Conservation (phyloP, 1,139 yeast species). For the Suhomyces maxii region DNA sequence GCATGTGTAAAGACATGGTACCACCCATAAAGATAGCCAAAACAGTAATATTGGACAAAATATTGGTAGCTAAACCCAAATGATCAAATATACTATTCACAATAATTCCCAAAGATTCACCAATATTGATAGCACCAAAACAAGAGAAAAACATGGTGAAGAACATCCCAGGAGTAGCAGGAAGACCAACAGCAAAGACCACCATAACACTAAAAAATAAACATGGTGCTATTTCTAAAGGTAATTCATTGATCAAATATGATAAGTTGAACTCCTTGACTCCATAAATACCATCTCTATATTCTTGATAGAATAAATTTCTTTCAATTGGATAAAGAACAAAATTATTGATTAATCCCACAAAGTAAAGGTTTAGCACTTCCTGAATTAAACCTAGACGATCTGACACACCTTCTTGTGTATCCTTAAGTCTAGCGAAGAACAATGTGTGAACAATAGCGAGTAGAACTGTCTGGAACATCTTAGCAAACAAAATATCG, state of each 20-base stretch:
- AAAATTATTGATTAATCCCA: conserved; percentile 77
- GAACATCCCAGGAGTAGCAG: conserved; percentile 66
- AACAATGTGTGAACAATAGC: conserved; percentile 67
- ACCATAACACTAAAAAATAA: conserved; percentile 59
- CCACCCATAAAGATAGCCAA: conserved; percentile 85
- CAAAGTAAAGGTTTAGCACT: conserved; percentile 68
- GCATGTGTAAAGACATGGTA: conserved; percentile 77
- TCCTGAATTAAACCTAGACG: conserved; percentile 78
- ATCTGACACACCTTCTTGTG: conserved; percentile 58
- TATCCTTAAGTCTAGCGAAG: conserved; percentile 66
- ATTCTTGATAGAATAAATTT: conserved; percentile 76
- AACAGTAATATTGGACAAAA: conserved; percentile 62
- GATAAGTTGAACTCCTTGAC: conserved; percentile 63
- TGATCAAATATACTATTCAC: conserved; percentile 74
- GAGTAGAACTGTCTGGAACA: conserved; percentile 65
- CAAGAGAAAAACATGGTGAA: conserved; percentile 63
- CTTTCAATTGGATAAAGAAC: conserved; percentile 75
- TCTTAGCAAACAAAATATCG: conserved; percentile 64
- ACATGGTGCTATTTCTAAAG: conserved; percentile 65
- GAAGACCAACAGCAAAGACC: conserved; percentile 72
- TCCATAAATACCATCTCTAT: conserved; percentile 71
- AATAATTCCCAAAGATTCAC: conserved; percentile 80
- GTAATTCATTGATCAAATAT: conserved; percentile 70
- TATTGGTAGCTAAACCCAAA: conserved; percentile 76
- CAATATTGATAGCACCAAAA: conserved; percentile 63